Evolutionary conservation across 768 basidiomycete species (phyloP).

Genomic region (Mycena haematopus): DNA sequence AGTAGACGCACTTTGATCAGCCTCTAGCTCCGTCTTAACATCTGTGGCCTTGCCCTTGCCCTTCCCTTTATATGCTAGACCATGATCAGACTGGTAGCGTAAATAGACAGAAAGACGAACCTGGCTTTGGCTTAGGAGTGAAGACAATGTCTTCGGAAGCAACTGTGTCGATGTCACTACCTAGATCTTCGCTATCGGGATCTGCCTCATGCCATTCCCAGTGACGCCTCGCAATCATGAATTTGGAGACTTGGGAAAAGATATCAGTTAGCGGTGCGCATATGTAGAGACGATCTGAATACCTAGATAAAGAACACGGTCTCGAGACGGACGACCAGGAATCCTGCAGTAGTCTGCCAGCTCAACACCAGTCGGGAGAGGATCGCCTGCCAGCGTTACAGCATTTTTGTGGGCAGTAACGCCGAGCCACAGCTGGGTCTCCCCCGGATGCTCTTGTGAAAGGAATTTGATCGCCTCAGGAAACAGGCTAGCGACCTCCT

Average conservation of each 20-base stretch:
- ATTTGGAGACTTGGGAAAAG: no score
- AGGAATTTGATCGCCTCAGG: slow-evolving; percentile 24
- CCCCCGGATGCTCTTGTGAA: not conserved
- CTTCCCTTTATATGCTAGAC: not conserved
- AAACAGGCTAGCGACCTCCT: not conserved
- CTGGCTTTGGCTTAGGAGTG: not conserved
- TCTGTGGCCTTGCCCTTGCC: not conserved
- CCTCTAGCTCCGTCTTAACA: not conserved
- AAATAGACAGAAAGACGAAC: not conserved
- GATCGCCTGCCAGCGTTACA: not conserved
- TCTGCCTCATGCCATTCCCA: not conserved
- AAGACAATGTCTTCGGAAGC: not conserved
- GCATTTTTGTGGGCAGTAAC: not conserved
- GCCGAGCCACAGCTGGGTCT: slow-evolving; percentile 1
- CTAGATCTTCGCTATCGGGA: not conserved
- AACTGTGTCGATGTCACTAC: not conserved
- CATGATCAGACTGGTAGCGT: not conserved
- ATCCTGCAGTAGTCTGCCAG: not conserved
- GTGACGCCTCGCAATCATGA: not conserved
- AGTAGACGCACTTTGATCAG: not conserved
- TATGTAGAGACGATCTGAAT: no score
- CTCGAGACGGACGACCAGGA: not conserved
- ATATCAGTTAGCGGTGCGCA: no score
- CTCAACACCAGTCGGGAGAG: slow-evolving; percentile 2
- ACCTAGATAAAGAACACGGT: slow-evolving; percentile 14